These are phyloP conservation scores for Penicillium sp. DNA, from an alignment of 2,329 filamentous ascomycete species.

Conservation along the genomic window DNA sequence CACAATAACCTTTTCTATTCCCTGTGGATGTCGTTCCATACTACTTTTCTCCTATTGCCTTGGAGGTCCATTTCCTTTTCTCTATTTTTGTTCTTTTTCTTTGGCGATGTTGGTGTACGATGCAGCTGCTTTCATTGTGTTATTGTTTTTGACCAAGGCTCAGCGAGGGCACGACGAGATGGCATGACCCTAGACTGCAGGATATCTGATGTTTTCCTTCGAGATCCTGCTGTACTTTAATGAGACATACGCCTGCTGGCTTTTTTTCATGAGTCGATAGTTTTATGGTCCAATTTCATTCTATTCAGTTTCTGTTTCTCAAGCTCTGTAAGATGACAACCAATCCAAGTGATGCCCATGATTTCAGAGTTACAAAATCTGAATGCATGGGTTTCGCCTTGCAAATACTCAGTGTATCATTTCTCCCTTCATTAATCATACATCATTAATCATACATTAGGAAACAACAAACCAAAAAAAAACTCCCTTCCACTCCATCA, in stretches of 20 bases:
- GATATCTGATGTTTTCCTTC: conserved; percentile 20
- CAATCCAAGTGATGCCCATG: neutral
- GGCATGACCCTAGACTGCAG: conserved; percentile 21
- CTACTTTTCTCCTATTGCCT: conserved; percentile 5
- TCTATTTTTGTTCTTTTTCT: conserved; percentile 1
- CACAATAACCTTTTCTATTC: conserved; percentile 20
- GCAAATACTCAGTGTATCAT: too few relatives aligned
- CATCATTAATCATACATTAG: too few relatives aligned
- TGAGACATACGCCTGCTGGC: conserved; percentile 12
- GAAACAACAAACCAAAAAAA: too few relatives aligned
- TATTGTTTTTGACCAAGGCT: conserved; percentile 4
- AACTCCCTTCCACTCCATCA: too few relatives aligned
- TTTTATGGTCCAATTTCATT: conserved; percentile 11
- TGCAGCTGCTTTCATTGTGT: conserved; percentile 10
- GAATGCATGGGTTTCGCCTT: too few relatives aligned
- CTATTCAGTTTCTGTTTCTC: too few relatives aligned
- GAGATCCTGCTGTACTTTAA: conserved; percentile 21
- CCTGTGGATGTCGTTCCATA: conserved; percentile 10
- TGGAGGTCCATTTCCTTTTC: conserved; percentile 8
- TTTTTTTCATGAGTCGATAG: conserved; percentile 16
- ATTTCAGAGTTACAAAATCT: too few relatives aligned
- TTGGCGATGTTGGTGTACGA: conserved; percentile 21
- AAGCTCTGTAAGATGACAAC: neutral
- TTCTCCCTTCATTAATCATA: too few relatives aligned
- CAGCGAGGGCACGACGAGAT: conserved; percentile 14